Conservation (phyloP, 495 filamentous ascomycete genomes). For the Penicillium cinerascens region DNA sequence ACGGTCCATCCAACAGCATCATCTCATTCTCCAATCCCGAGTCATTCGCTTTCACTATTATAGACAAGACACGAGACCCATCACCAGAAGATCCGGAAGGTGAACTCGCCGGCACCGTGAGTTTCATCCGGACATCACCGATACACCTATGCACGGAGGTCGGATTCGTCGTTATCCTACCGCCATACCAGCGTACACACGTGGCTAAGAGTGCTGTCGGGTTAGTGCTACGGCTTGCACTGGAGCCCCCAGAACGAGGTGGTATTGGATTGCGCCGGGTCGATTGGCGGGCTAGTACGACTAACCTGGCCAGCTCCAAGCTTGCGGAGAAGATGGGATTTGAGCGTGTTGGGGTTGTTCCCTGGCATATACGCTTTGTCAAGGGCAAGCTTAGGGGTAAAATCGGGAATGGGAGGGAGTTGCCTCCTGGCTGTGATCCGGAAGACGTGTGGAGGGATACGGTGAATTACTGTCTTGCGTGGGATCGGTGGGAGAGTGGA, state of each 20-base stretch:
- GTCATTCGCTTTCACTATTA: constrained; percentile 22
- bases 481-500: constrained; percentile 17
- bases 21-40: constrained; percentile 19
- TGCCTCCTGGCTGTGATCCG: constrained; percentile 14
- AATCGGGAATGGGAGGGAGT: constrained; percentile 14
- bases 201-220: constrained; percentile 21
- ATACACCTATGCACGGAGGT: constrained; percentile 17
- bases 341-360: constrained; percentile 10
- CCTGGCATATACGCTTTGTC: constrained; percentile 20
- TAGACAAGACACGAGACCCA: constrained; percentile 19
- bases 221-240: constrained; percentile 12
- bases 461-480: constrained; percentile 11
- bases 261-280: constrained; percentile 18
- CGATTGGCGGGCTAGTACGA: constrained; percentile 17
- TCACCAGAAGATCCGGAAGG: constrained; percentile 20
- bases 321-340: constrained; percentile 25
- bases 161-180: constrained; percentile 22
- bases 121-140: constrained; percentile 15
- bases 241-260: constrained; percentile 5
- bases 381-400: constrained; percentile 17
- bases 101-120: constrained; percentile 21
- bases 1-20: constrained; percentile 1
- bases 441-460: constrained; percentile 24
- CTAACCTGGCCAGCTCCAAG: constrained; percentile 12
- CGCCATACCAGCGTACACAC: constrained; percentile 23